Percentiles rank a stretch among this genome's conserved stretches.
phyloP scores from a whole-genome alignment of 345 rosid genomes.

The Gossypium thurberi region DNA sequence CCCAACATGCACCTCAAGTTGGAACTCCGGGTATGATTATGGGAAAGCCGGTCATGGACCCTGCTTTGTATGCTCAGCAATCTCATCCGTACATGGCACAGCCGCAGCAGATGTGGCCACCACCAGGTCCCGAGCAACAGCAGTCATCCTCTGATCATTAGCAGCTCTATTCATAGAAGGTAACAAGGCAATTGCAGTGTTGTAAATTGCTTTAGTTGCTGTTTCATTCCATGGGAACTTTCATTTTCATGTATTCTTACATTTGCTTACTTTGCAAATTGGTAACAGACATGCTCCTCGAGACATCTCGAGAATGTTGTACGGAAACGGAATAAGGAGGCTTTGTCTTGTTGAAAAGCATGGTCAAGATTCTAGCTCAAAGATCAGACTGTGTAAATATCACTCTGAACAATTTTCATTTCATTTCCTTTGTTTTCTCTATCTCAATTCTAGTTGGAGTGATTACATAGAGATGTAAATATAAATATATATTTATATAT shows the following conservation, averaged over 20 bases:
- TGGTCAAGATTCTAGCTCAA: constrained; percentile 17
- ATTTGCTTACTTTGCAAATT: not conserved
- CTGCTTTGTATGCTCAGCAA: constrained; percentile 51
- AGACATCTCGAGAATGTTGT: constrained; percentile 4
- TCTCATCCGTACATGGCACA: constrained; percentile 63
- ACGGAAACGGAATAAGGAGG: constrained; percentile 10
- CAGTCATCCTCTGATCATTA: constrained; percentile 59
- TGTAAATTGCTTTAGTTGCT: not conserved
- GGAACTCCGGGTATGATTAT: constrained; percentile 78
- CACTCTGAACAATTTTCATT: not conserved
- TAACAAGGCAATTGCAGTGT: constrained; percentile 1
- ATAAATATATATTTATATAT: not conserved
- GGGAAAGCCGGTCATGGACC: constrained; percentile 74
- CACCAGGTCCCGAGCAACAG: constrained; percentile 64
- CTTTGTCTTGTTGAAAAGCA: constrained; percentile 8
- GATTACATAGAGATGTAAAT: constrained; percentile 1
- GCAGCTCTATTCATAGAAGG: constrained; percentile 14
- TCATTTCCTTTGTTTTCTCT: not conserved
- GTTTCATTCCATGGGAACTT: not conserved
- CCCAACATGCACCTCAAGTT: constrained; percentile 52
- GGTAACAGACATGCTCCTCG: not conserved
- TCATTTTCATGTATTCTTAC: not conserved
- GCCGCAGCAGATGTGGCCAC: constrained; percentile 74
- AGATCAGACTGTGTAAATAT: constrained; percentile 21
- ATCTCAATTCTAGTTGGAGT: not conserved